phyloP scores from a whole-genome alignment of 75 land plant species.

The Sequoia sempervirens region DNA sequence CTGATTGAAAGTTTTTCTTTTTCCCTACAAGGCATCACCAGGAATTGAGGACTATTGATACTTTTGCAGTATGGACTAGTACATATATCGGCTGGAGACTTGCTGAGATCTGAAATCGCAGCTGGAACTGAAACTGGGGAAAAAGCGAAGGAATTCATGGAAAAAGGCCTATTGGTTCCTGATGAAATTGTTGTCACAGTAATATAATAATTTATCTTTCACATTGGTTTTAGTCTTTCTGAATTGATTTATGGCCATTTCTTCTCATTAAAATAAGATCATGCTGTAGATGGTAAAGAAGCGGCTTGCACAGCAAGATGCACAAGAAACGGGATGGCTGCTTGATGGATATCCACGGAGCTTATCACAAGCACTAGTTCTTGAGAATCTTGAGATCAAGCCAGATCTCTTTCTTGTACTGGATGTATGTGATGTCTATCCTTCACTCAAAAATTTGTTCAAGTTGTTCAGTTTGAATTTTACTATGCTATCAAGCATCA shows the following conservation, averaged over 20 bases:
- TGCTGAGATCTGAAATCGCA: conserved; percentile 82
- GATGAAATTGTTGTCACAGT: conserved; percentile 83
- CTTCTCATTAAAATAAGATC: not conserved
- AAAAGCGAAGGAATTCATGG: conserved; percentile 83
- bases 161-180: conserved; percentile 75
- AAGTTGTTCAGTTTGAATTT: not conserved
- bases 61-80: conserved; percentile 70
- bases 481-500: not conserved
- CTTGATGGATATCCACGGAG: conserved; percentile 94
- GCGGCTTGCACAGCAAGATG: conserved; percentile 47
- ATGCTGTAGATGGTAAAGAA: conserved; percentile 70
- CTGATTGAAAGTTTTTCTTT: not conserved
- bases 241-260: not conserved
- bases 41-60: conserved; percentile 1
- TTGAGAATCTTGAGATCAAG: conserved; percentile 53
- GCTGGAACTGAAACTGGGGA: conserved; percentile 74
- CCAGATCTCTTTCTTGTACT: conserved; percentile 75
- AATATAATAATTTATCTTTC: conserved; percentile 8
- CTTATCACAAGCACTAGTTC: conserved; percentile 69
- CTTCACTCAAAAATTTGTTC: not conserved
- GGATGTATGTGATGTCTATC: conserved; percentile 47
- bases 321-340: conserved; percentile 77
- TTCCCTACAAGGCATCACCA: not conserved
- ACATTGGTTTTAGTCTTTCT: conserved; percentile 6
- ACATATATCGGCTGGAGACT: conserved; percentile 87